A percentile compares a stretch with the other conserved stretches of the same genome.
These are phyloP conservation scores for Paramecium sonneborni DNA, from an alignment of 73 alveolate genomes.

Conservation along the genomic window DNA sequence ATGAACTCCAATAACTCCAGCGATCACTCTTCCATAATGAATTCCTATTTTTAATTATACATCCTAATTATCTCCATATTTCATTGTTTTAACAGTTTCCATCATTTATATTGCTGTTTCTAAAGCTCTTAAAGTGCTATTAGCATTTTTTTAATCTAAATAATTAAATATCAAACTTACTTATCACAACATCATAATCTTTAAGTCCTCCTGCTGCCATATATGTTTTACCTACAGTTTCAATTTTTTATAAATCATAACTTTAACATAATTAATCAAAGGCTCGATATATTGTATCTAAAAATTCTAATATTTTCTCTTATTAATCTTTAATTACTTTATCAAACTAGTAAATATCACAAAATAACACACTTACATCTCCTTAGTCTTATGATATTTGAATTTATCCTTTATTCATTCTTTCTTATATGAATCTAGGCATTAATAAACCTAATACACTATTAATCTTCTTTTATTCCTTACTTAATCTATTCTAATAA, in stretches of 20 bases:
- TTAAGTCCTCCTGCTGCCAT: slow-evolving; percentile 81
- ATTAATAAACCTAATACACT: slow-evolving; percentile 12
- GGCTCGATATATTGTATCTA: slow-evolving; percentile 75
- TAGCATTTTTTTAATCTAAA: not conserved
- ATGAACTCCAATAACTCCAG: slow-evolving; percentile 97
- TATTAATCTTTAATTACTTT: slow-evolving; percentile 68
- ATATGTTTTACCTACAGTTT: slow-evolving; percentile 90
- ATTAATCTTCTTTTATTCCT: slow-evolving; percentile 18
- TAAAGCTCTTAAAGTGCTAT: slow-evolving; percentile 65
- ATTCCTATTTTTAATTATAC: slow-evolving; percentile 92
- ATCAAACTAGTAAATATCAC: slow-evolving; percentile 87
- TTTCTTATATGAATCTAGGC: slow-evolving; percentile 26
- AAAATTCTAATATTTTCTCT: slow-evolving; percentile 32
- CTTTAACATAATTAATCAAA: slow-evolving; percentile 79
- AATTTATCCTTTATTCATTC: slow-evolving; percentile 32
- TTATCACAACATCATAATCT: slow-evolving; percentile 61
- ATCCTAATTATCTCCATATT: slow-evolving; percentile 60
- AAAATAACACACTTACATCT: slow-evolving; percentile 76
- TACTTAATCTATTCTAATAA: slow-evolving; percentile 1
- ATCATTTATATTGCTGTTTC: slow-evolving; percentile 62
- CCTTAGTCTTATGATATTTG: slow-evolving; percentile 78
- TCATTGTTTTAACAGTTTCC: slow-evolving; percentile 50
- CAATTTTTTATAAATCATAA: slow-evolving; percentile 81
- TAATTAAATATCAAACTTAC: not conserved
- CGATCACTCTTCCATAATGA: slow-evolving; percentile 94